These are phyloP conservation scores for Kluyveromyces siamensis DNA, from an alignment of 805 yeast species.

Conservation along the genomic window DNA sequence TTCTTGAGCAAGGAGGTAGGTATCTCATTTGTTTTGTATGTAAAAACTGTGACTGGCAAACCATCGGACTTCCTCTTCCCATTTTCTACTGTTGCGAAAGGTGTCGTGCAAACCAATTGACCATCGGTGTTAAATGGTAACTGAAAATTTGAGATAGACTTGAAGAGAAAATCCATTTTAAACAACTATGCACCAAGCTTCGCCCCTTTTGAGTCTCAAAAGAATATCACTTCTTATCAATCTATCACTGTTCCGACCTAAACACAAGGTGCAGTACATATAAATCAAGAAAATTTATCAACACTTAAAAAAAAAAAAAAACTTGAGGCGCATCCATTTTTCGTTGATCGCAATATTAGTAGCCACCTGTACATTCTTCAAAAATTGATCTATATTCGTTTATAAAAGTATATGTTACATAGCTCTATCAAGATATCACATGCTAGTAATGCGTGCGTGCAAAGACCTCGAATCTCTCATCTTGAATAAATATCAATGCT, in stretches of 20 bases:
- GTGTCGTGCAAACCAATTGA: constrained; percentile 13
- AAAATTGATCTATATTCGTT: neutral
- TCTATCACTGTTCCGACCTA: no score
- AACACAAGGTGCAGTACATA: no score
- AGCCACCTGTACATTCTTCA: neutral
- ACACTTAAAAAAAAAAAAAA: no score
- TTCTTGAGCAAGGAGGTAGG: constrained; percentile 14
- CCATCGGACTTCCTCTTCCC: constrained; percentile 24
- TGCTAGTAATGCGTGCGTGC: neutral
- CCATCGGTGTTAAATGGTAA: constrained; percentile 23
- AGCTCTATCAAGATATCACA: neutral
- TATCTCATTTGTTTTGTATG: constrained; percentile 6
- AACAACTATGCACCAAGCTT: neutral
- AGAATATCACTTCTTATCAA: no score
- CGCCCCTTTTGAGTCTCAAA: no score
- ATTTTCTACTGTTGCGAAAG: constrained; percentile 20
- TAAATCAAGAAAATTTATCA: no score
- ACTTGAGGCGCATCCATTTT: no score
- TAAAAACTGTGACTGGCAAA: constrained; percentile 20
- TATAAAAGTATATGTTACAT: neutral
- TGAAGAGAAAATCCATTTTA: constrained; percentile 26
- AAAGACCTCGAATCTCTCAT: neutral
- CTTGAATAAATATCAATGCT: neutral
- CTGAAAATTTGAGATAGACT: constrained; percentile 24
- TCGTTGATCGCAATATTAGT: neutral